phyloP scores from a whole-genome alignment of 78 protist species.

The Guillardia theta region DNA sequence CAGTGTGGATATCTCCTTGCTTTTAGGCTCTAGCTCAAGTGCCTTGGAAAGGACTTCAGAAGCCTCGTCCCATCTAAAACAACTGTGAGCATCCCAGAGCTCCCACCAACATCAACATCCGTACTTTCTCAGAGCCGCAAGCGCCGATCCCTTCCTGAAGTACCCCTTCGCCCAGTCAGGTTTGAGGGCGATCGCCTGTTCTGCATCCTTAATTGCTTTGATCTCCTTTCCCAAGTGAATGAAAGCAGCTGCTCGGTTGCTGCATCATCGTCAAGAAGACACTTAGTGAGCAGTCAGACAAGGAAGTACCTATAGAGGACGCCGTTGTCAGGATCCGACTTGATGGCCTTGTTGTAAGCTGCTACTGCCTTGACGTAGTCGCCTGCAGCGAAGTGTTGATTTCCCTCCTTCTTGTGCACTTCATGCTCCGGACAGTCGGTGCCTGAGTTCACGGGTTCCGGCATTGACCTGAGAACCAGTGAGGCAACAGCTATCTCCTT shows the following conservation, averaged over 20 bases:
- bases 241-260: slow-evolving; percentile 8
- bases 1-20: neutral
- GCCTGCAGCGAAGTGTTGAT: neutral
- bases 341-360: slow-evolving; percentile 11
- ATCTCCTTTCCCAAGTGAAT: neutral
- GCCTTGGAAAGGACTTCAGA: neutral
- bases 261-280: neutral
- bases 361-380: slow-evolving; percentile 12
- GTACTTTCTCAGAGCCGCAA: neutral
- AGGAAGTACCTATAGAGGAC: neutral
- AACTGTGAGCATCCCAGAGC: neutral
- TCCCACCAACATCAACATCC: neutral
- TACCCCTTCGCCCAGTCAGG: slow-evolving; percentile 22
- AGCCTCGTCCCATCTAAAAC: neutral
- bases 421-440: too few relatives aligned
- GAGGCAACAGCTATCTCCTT: too few relatives aligned
- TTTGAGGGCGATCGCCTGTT: neutral
- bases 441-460: too few relatives aligned
- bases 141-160: neutral
- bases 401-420: slow-evolving; percentile 3
- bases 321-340: slow-evolving; percentile 2
- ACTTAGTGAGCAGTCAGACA: neutral
- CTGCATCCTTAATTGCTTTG: neutral
- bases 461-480: too few relatives aligned
- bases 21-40: neutral